Evolutionary conservation across 345 rosid species (phyloP), one percentile per base, ranked within the genome.

Genomic region (Eucalyptus cloeziana): DNA sequence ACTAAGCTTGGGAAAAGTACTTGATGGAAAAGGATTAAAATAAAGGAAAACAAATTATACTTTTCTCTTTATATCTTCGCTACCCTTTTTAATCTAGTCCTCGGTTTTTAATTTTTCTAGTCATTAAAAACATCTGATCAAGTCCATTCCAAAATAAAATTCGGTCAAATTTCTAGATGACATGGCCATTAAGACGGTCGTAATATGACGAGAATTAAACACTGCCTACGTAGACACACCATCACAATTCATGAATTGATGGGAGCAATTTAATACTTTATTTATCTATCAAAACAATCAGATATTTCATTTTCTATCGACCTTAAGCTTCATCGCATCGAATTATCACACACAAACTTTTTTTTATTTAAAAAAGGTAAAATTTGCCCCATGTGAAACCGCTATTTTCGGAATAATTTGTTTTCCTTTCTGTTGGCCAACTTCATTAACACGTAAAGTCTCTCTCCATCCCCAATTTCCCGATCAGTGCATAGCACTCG

Each of bases 391-490:
- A 5, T 9, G 4, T 37, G 45, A 8, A 13, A 13, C 1, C 7
- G 3, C 21, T 37, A 64, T 71, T 37, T 19, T 19, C 14, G 8
- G 4, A 5, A 37, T 71, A 37, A 19, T 21, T 71, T 37, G 2
- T 10, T 24, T 6, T 71, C 12, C 27, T 40, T 19, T 21, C 10
- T 31, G 14, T 8, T 71, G 21, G 7, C 4, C 13, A 6, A 76
- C 45, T 21, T 40, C 2, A 7, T 11, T 40, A 3, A 17, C 83
- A 6, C 5, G 4, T 1, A 12, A 1, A 5, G 13, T 11, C 25
- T 40, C 6, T 40, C 13, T 19, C 8, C 13, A 21, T 37, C 4
- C 8, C 27, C 30, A 7, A 40, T 21, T 37, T 37, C 47, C 8
- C 14, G 7, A 69, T 69, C 6, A 5, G 13, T 37, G 13, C 8